Evolutionary conservation across 2,329 filamentous ascomycete genomes (phyloP), one percentile per base, ranked within the genome.

Genomic region (Nemania sp.): DNA sequence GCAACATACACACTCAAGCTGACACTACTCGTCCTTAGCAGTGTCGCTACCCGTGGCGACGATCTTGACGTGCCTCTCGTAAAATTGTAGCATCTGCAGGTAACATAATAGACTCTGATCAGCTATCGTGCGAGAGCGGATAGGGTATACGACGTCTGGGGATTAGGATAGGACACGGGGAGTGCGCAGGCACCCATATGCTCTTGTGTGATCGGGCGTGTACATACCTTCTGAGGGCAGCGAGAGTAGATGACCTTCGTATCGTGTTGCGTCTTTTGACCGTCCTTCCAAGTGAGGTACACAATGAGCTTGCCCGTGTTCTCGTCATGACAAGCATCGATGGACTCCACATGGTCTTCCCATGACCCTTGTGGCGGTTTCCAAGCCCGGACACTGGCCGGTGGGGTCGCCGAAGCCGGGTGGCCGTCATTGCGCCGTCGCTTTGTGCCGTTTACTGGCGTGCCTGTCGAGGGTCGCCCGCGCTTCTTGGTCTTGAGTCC

Each of bases 241-340:
- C 91, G 88, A 69, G 87, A 83, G 69, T 93, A 90, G 7, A 92
- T 82, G 13, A 87, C 81, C 18, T 80, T 74, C 15, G 90, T 86
- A 10, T 85, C 81, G 69, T 94, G 90, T 70, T 90, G 87, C 1
- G 89, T 90, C 78, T 91, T 92, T 49, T 85, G 80, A 9, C 86
- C 87, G 62, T 89, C 87, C 68, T 87, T 88, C 90, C 91, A 94
- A 12, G 86, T 85, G 34, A 93, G 76, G 67, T 88, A 91, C 1
- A 90, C 89, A 34, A 86, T 81, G 13, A 91, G 78, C 60, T 81
- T 82, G 17, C 81, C 83, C 3, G 77, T 79, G 25, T 83, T 78
- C 51, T 83, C 82, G 66, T 91, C 87, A 68, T 91, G 85, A 59
- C 90, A 89, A 0, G 88, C 90, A 66, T 92, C 90, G 34, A 95